Conservation (phyloP, 2,329 filamentous ascomycete species). For the Truncatella angustata region DNA sequence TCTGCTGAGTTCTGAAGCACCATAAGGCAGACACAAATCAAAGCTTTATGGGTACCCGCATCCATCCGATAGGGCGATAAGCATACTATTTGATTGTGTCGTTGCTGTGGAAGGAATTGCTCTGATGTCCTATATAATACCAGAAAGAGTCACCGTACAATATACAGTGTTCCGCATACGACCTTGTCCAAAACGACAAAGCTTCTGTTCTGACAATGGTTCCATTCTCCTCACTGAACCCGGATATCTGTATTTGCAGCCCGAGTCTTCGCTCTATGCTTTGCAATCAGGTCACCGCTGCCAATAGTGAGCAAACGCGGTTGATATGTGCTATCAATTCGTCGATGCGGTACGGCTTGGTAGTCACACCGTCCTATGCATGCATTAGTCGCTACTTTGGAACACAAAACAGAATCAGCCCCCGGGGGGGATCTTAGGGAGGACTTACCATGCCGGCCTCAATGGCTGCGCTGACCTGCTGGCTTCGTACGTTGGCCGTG, state of each 20-base stretch:
- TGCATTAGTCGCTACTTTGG: neutral
- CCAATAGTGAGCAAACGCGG: conserved; percentile 13
- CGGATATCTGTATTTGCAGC: neutral
- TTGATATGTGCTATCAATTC: conserved; percentile 25
- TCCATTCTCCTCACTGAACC: neutral
- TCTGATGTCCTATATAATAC: too few relatives aligned
- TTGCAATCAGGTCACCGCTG: neutral
- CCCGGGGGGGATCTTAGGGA: neutral
- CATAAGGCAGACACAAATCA: too few relatives aligned
- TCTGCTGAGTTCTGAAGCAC: too few relatives aligned
- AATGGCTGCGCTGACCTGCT: conserved; percentile 23
- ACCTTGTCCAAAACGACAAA: too few relatives aligned
- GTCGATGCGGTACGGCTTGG: conserved; percentile 25
- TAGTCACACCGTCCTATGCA: conserved; percentile 24
- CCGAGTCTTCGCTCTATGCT: neutral
- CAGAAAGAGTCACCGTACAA: too few relatives aligned
- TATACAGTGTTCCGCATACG: too few relatives aligned
- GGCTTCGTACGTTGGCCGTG: conserved; percentile 25
- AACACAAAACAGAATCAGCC: too few relatives aligned
- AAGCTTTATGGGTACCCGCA: too few relatives aligned
- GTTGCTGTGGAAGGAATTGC: too few relatives aligned
- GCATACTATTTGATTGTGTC: too few relatives aligned
- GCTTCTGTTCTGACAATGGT: too few relatives aligned
- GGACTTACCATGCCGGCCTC: conserved; percentile 24
- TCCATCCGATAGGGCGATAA: too few relatives aligned